Evolutionary conservation across 805 yeast genomes (phyloP).

Genomic region (Schwanniomyces polymorphus): DNA sequence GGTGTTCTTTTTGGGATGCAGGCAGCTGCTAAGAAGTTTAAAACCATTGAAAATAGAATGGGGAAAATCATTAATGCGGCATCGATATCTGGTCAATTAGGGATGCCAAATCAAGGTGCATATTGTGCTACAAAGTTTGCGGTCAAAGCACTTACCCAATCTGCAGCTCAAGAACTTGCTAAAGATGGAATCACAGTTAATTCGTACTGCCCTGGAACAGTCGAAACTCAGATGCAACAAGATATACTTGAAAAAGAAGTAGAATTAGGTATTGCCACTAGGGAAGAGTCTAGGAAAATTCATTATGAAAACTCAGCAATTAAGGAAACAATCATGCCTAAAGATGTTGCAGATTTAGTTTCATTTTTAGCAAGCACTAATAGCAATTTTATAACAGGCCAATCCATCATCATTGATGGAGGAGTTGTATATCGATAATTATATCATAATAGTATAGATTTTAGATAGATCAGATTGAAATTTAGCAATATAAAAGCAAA

Average conservation of each 20-base stretch:
- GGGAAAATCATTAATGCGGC: constrained; percentile 48
- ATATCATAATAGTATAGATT: too few species aligned
- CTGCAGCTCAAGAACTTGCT: constrained; percentile 38
- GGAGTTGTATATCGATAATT: constrained; percentile 14
- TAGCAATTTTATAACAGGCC: constrained; percentile 38
- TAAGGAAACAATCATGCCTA: background rate
- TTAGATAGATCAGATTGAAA: too few species aligned
- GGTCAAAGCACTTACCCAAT: constrained; percentile 43
- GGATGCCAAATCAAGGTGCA: constrained; percentile 46
- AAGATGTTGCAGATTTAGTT: constrained; percentile 44
- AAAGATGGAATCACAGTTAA: constrained; percentile 44
- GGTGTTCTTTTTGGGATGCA: constrained; percentile 47
- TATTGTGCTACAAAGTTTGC: constrained; percentile 50
- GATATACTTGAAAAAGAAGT: constrained; percentile 44
- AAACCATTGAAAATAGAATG: constrained; percentile 39
- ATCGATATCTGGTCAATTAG: constrained; percentile 44
- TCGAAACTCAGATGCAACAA: constrained; percentile 41
- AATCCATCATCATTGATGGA: constrained; percentile 45
- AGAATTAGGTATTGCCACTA: constrained; percentile 23
- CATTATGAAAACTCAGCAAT: background rate
- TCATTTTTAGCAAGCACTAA: constrained; percentile 39
- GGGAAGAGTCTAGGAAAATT: background rate
- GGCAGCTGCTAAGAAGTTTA: constrained; percentile 48
- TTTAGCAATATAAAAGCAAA: too few species aligned
- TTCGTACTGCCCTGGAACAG: constrained; percentile 49